Evolutionary conservation across 176 grass and related monocot species (phyloP), one percentile per base, ranked within the genome.

Genomic region (Bonia amplexicaulis): DNA sequence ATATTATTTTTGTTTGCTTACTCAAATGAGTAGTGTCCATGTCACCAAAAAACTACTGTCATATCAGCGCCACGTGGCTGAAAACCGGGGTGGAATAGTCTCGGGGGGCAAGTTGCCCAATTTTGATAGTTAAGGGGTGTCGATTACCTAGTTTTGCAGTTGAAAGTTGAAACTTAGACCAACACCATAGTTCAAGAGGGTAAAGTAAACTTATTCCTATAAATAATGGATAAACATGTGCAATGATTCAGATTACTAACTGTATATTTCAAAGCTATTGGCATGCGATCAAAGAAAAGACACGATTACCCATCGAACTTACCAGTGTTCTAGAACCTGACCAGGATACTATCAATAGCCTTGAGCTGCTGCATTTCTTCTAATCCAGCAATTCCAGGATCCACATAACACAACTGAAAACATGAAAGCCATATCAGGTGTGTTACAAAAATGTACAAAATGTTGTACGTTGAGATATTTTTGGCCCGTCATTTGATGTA

Each of bases 341-440:
- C 74, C 69, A 98, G 78, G 55, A 91, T 89, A 84, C 91, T 90
- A 76, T 90, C 88, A 73, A 95, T 90, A 80, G 47, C 71, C 83
- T 98, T 98, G 51, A 98, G 86, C 68, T 87, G 85, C 77, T 89
- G 77, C 80, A 90, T 89, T 85, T 98, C 93, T 42, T 81, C 85
- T 45, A 68, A 83, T 61, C 14, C 27, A 62, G 89, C 85, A 84
- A 98, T 90, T 71, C 96, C 93, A 81, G 83, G 67, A 92, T 98
- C 93, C 72, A 94, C 84, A 79, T 92, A 95, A 80, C 93, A 98
- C 54, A 98, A 78, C 96, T 98, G 80, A 48, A 73, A 85, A 77
- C 78, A 87, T 13, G 15, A 13, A 66, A 82, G 66, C 14, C 4
- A 62, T 60, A 80, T 61, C n/a, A 48, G 46, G 58, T 71, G 44